phyloP scores from a whole-genome alignment of 2,329 filamentous ascomycete species.

The Herpotrichia juniperi region DNA sequence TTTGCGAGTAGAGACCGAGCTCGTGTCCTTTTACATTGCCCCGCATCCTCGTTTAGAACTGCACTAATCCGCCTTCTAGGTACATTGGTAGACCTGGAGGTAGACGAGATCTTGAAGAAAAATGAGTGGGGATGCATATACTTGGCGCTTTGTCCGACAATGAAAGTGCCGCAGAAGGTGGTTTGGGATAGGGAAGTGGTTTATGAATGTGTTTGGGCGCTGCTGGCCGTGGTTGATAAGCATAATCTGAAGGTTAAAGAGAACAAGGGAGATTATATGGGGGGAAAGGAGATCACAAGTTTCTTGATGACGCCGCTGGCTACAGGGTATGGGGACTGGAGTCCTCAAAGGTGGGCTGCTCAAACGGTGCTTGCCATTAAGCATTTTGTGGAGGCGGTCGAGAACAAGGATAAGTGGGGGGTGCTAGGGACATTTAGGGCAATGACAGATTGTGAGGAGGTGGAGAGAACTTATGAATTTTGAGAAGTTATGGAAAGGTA shows the following conservation, averaged over 20 bases:
- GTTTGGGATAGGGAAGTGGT: constrained; percentile 60
- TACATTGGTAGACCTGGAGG: constrained; percentile 53
- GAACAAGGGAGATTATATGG: constrained; percentile 5
- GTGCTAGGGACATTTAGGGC: constrained; percentile 3
- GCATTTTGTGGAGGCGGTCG: constrained; percentile 57
- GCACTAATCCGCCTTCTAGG: too few species aligned
- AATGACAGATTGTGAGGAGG: neutral
- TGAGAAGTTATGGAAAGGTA: too few species aligned
- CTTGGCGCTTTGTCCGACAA: constrained; percentile 61
- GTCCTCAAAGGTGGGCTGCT: constrained; percentile 55
- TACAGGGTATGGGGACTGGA: constrained; percentile 56
- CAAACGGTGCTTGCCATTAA: constrained; percentile 59
- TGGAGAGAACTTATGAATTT: constrained; percentile 7
- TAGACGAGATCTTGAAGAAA: constrained; percentile 39
- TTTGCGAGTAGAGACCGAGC: too few species aligned
- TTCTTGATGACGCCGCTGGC: constrained; percentile 61
- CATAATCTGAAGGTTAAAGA: constrained; percentile 47
- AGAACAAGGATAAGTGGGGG: constrained; percentile 53
- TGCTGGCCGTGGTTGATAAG: constrained; percentile 56
- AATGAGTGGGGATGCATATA: constrained; percentile 51
- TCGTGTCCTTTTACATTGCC: too few species aligned
- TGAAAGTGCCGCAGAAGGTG: constrained; percentile 54
- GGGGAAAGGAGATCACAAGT: constrained; percentile 42
- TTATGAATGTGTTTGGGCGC: constrained; percentile 61
- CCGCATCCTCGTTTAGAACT: too few species aligned